A percentile compares a stretch with the other conserved stretches of the same genome.
phyloP scores from a whole-genome alignment of 805 yeast genomes.

The Kodamaea fukazawae region DNA sequence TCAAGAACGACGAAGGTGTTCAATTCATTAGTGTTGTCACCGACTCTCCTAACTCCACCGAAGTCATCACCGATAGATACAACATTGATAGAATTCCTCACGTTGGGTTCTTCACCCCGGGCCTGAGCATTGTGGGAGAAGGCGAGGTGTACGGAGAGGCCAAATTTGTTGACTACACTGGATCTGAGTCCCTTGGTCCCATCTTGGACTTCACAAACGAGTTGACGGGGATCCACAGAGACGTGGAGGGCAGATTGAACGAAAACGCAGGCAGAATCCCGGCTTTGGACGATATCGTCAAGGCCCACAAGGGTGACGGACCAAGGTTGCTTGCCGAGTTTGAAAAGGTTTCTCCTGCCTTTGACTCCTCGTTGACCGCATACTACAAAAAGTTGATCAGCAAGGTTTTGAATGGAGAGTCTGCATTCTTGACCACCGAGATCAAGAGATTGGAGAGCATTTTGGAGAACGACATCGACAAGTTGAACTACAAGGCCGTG shows the following conservation, averaged over 20 bases:
- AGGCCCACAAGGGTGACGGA: slow-evolving; percentile 1
- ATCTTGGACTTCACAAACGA: slow-evolving; percentile 29
- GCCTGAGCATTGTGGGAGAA: slow-evolving; percentile 8
- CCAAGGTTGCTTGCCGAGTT: neutral
- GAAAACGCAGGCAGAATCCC: slow-evolving; percentile 31
- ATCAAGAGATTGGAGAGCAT: slow-evolving; percentile 43
- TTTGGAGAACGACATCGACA: slow-evolving; percentile 31
- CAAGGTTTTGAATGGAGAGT: slow-evolving; percentile 44
- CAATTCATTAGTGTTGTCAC: slow-evolving; percentile 32
- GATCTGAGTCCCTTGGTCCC: slow-evolving; percentile 18
- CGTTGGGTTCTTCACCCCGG: slow-evolving; percentile 6
- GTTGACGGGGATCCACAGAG: slow-evolving; percentile 26
- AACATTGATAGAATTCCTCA: slow-evolving; percentile 2
- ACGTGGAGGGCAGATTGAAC: slow-evolving; percentile 31
- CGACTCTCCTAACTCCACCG: slow-evolving; percentile 26
- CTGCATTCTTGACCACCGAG: slow-evolving; percentile 45
- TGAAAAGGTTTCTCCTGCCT: slow-evolving; percentile 2
- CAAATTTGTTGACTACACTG: slow-evolving; percentile 17
- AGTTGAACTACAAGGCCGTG: slow-evolving; percentile 37
- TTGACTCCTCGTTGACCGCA: slow-evolving; percentile 20
- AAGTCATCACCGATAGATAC: slow-evolving; percentile 5
- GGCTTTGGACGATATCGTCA: slow-evolving; percentile 18
- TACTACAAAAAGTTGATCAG: slow-evolving; percentile 51
- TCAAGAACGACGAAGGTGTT: slow-evolving; percentile 38
- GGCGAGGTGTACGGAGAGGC: slow-evolving; percentile 24